A percentile compares a stretch with the other conserved stretches of the same genome.
phyloP scores from a whole-genome alignment of 2,329 filamentous ascomycete genomes.

The Nigrograna mackinnonii region DNA sequence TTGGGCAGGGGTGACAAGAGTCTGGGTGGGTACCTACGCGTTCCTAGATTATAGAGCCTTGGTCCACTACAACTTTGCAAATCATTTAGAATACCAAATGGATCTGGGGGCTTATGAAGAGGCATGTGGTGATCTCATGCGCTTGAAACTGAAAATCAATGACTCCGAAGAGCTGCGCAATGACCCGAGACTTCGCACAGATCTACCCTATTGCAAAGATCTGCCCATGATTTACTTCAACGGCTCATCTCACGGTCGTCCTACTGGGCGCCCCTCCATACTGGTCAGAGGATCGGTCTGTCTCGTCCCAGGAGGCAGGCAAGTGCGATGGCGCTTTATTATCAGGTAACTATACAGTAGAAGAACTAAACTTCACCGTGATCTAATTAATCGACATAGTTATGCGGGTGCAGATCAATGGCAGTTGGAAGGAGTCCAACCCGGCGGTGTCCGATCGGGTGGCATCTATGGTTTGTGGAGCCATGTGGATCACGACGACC shows the following conservation, averaged over 20 bases:
- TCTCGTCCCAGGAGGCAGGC: conserved; percentile 15
- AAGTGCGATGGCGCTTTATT: conserved; percentile 27
- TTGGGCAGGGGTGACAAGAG: conserved; percentile 23
- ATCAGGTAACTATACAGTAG: conserved; percentile 23
- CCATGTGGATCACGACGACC: conserved; percentile 22
- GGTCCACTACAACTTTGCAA: conserved; percentile 22
- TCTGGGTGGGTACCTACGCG: conserved; percentile 24
- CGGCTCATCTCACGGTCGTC: conserved; percentile 15
- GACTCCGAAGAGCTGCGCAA: conserved; percentile 16
- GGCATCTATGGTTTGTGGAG: conserved; percentile 27
- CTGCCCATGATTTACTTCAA: conserved; percentile 22
- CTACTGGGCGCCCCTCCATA: conserved; percentile 12
- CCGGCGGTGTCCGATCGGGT: conserved; percentile 23
- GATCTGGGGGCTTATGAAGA: conserved; percentile 13
- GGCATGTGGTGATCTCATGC: conserved; percentile 20
- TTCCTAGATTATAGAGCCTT: conserved; percentile 24
- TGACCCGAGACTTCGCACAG: conserved; percentile 16
- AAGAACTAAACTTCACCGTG: background rate
- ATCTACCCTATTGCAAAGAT: conserved; percentile 22
- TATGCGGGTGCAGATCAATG: conserved; percentile 26
- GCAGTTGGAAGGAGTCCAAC: conserved; percentile 28
- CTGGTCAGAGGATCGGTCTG: conserved; percentile 16
- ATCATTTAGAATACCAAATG: conserved; percentile 14
- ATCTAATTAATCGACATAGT: conserved; percentile 4
- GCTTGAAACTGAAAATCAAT: conserved; percentile 14